Conservation (phyloP, 768 basidiomycete genomes). For the Rubroboletus pulcherrimus region DNA sequence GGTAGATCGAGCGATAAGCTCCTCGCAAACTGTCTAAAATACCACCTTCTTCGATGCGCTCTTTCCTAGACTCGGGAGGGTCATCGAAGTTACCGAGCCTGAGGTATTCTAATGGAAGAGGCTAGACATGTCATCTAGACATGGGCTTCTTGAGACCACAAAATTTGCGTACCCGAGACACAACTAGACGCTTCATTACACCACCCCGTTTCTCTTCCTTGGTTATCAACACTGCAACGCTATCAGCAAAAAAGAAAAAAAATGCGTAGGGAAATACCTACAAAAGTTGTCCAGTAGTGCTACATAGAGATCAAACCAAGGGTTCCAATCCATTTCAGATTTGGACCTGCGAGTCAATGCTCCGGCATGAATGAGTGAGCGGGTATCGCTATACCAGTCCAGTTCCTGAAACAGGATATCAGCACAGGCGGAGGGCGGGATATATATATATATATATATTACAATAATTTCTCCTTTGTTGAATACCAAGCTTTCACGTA, state of each 20-base stretch:
- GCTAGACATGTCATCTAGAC: slow-evolving; percentile 41
- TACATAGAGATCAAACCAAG: slow-evolving; percentile 67
- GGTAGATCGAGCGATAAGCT: slow-evolving; percentile 56
- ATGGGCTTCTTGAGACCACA: not conserved
- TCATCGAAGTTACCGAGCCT: slow-evolving; percentile 61
- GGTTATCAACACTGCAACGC: slow-evolving; percentile 55
- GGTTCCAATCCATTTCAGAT: slow-evolving; percentile 62
- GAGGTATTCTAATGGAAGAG: slow-evolving; percentile 77
- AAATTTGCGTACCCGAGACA: slow-evolving; percentile 55
- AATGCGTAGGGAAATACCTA: slow-evolving; percentile 33
- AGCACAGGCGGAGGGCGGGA: not conserved
- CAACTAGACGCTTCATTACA: slow-evolving; percentile 46
- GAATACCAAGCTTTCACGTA: slow-evolving; percentile 72
- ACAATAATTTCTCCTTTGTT: slow-evolving; percentile 82
- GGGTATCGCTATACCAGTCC: slow-evolving; percentile 72
- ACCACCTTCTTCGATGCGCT: slow-evolving; percentile 54
- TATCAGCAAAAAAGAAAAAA: slow-evolving; percentile 1
- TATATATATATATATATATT: slow-evolving; percentile 21
- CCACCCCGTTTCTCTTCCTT: slow-evolving; percentile 58
- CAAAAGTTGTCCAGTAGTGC: slow-evolving; percentile 76
- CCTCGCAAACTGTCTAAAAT: slow-evolving; percentile 54
- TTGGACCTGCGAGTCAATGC: slow-evolving; percentile 56
- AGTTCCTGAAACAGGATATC: slow-evolving; percentile 54
- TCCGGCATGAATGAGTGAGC: slow-evolving; percentile 68
- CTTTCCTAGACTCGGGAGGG: slow-evolving; percentile 60